Base-by-base conservation (phyloP, 257 asterid genomes). In the Cinchona pubescens region DNA sequence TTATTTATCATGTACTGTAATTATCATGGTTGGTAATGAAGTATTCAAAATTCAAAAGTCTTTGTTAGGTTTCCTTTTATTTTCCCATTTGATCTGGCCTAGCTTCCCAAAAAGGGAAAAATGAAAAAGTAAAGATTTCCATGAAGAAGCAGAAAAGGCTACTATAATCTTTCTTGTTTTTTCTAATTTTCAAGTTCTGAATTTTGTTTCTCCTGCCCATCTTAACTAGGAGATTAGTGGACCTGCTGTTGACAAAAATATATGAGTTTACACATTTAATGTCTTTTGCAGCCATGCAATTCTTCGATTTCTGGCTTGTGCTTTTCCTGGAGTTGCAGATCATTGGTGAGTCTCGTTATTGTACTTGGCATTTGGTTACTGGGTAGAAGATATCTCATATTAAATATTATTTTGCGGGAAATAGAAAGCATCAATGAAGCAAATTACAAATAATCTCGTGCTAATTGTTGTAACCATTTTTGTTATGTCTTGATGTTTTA, bases 281-380 rank as follows among this genome's bases (percentile, higher is more conserved):
- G 32, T 73, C 64, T 78, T 71, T 46, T 84, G 93, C 92, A 95
- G 98, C 75, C 99, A 95, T 69, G 97, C 99, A 25, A 91, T 95
- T 84, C 77, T 95, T 75, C 85, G 75, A 45, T 95, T 91, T 80
- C 86, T 95, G 83, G 93, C 96, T 55, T 76, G 70, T 75, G 92
- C 84, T n/a, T 92, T 82, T 81, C 96, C 99, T 10, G 91, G 91
- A 83, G 90, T 91, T 77, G 90, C 99, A 67, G 99, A 91, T 87
- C 98, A 95, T 83, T 95, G 99, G 99, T 92, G 83, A 79, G 96
- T 85, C 77, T 67, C 15, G 21, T 67, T 79, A 32, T 61, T 74
- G 19, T n/a, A 11, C 18, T 7, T 10, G 23, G 19, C 2, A 23
- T 15, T 23, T 56, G 59, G 25, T 40, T 80, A n/a, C 69, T 42